A percentile compares a stretch with the other conserved stretches of the same genome.
Conservation (phyloP, 208 protist genomes). For the Leishmania gerbilli region DNA sequence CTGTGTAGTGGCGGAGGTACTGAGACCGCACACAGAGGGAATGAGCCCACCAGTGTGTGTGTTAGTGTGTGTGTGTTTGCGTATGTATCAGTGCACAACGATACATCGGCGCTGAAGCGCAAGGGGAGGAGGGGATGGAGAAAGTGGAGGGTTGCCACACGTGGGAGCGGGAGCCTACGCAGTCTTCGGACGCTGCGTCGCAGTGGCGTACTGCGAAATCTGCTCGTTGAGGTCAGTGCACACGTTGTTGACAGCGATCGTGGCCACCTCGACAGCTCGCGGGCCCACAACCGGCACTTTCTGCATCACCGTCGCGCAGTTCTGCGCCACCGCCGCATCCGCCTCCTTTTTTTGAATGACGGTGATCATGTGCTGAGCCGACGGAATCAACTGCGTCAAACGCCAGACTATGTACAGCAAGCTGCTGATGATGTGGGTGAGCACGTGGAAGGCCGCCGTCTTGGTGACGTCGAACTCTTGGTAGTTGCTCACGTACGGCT, state of each 20-base stretch:
- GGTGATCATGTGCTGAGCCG: constrained; percentile 12
- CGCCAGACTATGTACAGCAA: constrained; percentile 36
- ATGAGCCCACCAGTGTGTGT: background rate
- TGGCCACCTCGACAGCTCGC: constrained; percentile 30
- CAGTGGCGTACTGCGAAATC: constrained; percentile 23
- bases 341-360: constrained; percentile 22
- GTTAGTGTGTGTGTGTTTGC: background rate
- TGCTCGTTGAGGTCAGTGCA: constrained; percentile 33
- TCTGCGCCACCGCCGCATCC: constrained; percentile 4
- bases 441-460: constrained; percentile 33
- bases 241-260: constrained; percentile 32
- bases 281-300: constrained; percentile 40
- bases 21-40: background rate
- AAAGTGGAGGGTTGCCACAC: background rate
- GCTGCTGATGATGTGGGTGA: constrained; percentile 39
- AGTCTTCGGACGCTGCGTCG: background rate
- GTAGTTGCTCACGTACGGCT: constrained; percentile 32
- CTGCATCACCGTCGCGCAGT: constrained; percentile 14
- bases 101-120: background rate
- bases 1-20: background rate
- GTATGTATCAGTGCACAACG: background rate
- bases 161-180: background rate
- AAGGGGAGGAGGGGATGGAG: background rate
- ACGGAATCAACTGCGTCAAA: constrained; percentile 19
- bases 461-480: constrained; percentile 49